Base-by-base conservation (phyloP, 225 moss, liverwort and hornwort species). In the Physcomitrium patens region DNA sequence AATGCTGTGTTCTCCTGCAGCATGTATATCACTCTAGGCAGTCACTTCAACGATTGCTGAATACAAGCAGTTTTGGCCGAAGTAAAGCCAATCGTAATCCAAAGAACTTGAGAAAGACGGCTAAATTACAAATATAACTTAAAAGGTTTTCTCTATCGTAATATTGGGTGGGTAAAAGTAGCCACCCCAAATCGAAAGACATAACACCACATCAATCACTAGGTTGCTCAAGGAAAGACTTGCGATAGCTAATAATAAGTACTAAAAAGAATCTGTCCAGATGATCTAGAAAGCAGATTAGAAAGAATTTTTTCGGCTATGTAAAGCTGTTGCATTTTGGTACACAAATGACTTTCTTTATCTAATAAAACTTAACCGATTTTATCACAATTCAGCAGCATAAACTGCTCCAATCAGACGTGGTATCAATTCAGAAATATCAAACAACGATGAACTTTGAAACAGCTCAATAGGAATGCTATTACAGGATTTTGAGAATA, bases 1-100 rank as follows among this genome's bases (percentile, higher is more conserved):
- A 86, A 15, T 20, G 68, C 82, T 8, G 90, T 88, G 49, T 82
- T 90, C 45, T 88, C 83, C 92, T 92, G 88, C 8, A 58, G 15
- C 46, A 68, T 19, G 66, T 2, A 15, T 26, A 55, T 56, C 26
- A 8, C 42, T 52, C 20, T 77, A 12, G 72, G 26, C 26, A 28
- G 4, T 52, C 44, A 46, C 15, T 65, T 17, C 59, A 70, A 55
- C 70, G 49, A 52, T 8, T 22, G 17, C 41, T 65, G 44, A 20
- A 76, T 59, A 59, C 58, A 70, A 65, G 26, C 68, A 31, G 48
- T 19, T 24, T 54, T 54, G 8, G 7, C n/a, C 19, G 37, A 63
- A 48, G 37, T 8, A 5, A 26, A 26, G 75, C 24, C 10, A 13
- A 37, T 24, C 14, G 7, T 1, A 51, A 10, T 51, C 66, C 52